phyloP scores from a whole-genome alignment of 768 basidiomycete genomes.

The Pulveroboletus sp. region DNA sequence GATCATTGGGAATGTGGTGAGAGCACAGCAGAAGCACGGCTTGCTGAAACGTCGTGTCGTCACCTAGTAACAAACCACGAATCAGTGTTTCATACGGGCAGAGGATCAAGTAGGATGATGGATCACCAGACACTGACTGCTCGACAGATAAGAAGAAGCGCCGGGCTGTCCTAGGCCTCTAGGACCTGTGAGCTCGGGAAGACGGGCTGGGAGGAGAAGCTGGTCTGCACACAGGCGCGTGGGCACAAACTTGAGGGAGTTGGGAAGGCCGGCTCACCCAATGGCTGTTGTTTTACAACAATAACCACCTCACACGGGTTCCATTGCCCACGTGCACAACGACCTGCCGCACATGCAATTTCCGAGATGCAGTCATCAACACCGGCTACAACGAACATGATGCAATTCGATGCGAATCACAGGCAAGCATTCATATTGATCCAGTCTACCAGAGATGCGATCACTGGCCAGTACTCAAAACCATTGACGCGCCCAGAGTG shows the following conservation, averaged over 20 bases:
- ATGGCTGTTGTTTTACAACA: slow-evolving; percentile 7
- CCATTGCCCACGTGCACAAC: slow-evolving; percentile 14
- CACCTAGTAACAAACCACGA: neutral
- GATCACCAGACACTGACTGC: slow-evolving; percentile 1
- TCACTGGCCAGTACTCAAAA: no score
- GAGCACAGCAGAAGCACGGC: slow-evolving; percentile 9
- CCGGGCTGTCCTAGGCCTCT: neutral
- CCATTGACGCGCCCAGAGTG: no score
- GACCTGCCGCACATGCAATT: neutral
- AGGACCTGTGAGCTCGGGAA: neutral
- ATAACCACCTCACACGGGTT: slow-evolving; percentile 1
- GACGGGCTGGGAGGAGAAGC: neutral
- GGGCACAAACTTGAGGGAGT: neutral
- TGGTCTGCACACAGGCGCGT: neutral
- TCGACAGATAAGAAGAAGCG: neutral
- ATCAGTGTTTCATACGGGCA: neutral
- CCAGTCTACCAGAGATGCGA: neutral
- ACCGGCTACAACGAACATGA: neutral
- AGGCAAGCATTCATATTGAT: no score
- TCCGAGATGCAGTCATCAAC: neutral
- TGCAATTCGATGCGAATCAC: neutral
- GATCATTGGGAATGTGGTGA: slow-evolving; percentile 6
- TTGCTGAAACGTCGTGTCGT: slow-evolving; percentile 12
- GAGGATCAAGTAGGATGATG: neutral
- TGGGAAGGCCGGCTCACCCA: neutral